Evolutionary conservation across 2,329 filamentous ascomycete genomes (phyloP), one percentile per base, ranked within the genome.

Genomic region (Grosmannia penicillata): DNA sequence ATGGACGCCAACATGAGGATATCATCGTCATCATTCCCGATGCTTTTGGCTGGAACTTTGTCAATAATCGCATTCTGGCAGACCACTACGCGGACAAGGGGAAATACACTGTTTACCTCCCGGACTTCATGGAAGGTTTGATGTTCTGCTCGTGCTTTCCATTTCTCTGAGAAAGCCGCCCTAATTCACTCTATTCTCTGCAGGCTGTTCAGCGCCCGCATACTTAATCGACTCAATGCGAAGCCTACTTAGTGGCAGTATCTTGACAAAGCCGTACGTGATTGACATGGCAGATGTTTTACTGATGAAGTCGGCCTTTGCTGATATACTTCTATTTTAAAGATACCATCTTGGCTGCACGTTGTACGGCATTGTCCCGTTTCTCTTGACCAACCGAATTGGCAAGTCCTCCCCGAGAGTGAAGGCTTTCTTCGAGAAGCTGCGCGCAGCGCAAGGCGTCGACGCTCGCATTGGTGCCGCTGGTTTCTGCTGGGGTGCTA

Each of bases 401-500:
- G 43, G 49, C n/a, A 52, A 53, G 32, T 49, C 54, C 4, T 50
- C 49, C 22, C 57, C 60, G 2, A 43, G 50, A 25, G 59, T 64
- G 17, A 49, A 47, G 28, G 46, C 44, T 27, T 65, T 59, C 47
- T 55, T 65, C 29, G 48, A 55, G 38, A 46, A 52, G 5, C 44
- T 65, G 4, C 61, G 54, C 28, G 47, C 53, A 28, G 52, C 55
- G 22, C 50, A 53, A 28, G 52, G 52, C 10, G 41, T 44, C 6
- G 28, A 35, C 48, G 29, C 39, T 41, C 52, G 54, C 14, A 53
- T 77, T 33, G 71, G 64, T 18, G 66, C 61, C 0, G 68, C 68
- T 0, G 75, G 74, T 1, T 78, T 74, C 56, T 78, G 72, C 58
- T 78, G 73, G 73, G 74, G 74, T 19, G 75, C 70, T 19, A 68